A percentile compares a stretch with the other conserved stretches of the same genome.
phyloP scores from a whole-genome alignment of 768 basidiomycete species.

The Cystoderma amianthinum region DNA sequence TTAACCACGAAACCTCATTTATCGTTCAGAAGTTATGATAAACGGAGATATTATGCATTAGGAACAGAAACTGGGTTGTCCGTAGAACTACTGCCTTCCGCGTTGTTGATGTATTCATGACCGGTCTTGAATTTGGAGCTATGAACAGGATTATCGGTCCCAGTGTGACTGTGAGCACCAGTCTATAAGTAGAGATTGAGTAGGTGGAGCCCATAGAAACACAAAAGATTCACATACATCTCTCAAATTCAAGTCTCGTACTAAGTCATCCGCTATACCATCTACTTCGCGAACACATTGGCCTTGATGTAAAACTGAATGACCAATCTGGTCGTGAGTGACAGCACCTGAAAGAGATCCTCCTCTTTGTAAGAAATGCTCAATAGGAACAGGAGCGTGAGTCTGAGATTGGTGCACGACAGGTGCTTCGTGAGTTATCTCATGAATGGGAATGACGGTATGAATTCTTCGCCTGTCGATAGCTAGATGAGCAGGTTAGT shows the following conservation, averaged over 20 bases:
- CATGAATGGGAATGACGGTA: conserved; percentile 26
- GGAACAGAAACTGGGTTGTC: too few relatives aligned
- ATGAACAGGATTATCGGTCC: too few relatives aligned
- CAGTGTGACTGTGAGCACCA: too few relatives aligned
- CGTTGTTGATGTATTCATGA: too few relatives aligned
- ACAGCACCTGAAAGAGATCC: conserved; percentile 10
- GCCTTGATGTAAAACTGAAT: conserved; percentile 13
- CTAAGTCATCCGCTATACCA: conserved; percentile 14
- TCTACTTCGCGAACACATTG: conserved; percentile 16
- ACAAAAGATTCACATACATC: too few relatives aligned
- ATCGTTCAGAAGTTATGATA: too few relatives aligned
- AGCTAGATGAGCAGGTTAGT: conserved; percentile 11
- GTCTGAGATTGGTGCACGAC: conserved; percentile 26
- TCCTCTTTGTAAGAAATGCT: conserved; percentile 21
- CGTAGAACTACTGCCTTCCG: too few relatives aligned
- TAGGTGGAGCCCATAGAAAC: too few relatives aligned
- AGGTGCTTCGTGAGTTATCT: conserved; percentile 28
- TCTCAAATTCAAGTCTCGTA: conserved; percentile 11
- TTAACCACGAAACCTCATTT: too few relatives aligned
- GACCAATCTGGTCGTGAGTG: conserved; percentile 10
- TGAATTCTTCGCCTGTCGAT: conserved; percentile 20
- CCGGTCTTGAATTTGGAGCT: too few relatives aligned
- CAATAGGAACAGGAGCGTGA: conserved; percentile 22
- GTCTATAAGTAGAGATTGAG: too few relatives aligned
- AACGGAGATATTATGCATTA: too few relatives aligned